Evolutionary conservation across 2,329 filamentous ascomycete genomes (phyloP), one percentile per base, ranked within the genome.

Genomic region (Fusarium decemcellulare): DNA sequence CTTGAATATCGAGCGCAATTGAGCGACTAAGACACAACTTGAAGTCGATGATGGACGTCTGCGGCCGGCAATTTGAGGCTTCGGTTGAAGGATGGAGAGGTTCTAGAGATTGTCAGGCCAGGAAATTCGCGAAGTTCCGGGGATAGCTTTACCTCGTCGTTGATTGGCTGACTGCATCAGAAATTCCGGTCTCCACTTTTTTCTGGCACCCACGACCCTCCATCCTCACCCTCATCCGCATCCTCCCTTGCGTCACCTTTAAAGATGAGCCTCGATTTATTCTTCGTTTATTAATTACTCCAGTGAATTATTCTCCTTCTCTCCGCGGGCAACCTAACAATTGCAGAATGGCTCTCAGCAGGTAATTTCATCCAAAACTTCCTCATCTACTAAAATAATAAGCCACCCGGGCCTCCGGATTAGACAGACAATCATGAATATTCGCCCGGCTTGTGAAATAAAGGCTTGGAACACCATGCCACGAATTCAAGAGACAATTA

Each of bases 91-190:
- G 68, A 72, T 73, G 71, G 62, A 72, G 74, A 76, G 70, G 73
- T 67, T 74, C 70, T 73, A 68, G 72, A 65, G 73, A 74, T 75
- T 73, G 76, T 76, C 74, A 74, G 76, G 68, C 71, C 75, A 76
- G 72, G 73, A 78, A 78, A 77, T 77, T 77, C 76, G 74, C 76
- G 74, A 77, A 76, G 64, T 76, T 74, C 75, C 74, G 74, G 68
- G 63, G 65, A 69, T 66, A 72, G 64, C 70, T 76, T 78, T 79
- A 73, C 46, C 53, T 71, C 68, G 54, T 15, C 50, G 65, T 42
- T 79, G 77, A 79, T 81, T 81, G 77, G 76, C 42, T 52, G 18
- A 30, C 36, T 61, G 40, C 11, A 39, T 51, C 50, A 57, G 43
- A 39, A 43, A 43, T 68, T 32, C 65, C 62, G 71, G 60, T 69